These are phyloP conservation scores for Wickerhamomyces pijperi DNA, from an alignment of 805 yeast species.

Conservation along the genomic window DNA sequence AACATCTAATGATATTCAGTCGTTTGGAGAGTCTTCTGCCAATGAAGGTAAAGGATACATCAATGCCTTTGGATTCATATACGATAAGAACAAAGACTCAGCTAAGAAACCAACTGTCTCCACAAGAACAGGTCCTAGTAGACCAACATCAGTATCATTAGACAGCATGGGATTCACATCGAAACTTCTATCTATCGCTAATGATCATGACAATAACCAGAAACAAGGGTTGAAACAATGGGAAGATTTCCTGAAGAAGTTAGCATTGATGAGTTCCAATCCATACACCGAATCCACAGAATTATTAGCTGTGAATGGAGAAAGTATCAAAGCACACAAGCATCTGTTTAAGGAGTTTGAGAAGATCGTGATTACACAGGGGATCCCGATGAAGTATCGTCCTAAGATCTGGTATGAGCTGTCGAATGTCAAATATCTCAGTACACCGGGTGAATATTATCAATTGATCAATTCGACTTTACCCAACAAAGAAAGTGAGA, in stretches of 20 bases:
- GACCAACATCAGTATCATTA: background rate
- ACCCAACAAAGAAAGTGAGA: constrained; percentile 23
- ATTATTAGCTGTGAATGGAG: constrained; percentile 29
- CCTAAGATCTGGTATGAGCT: constrained; percentile 41
- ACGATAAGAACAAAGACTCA: constrained; percentile 15
- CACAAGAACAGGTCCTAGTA: background rate
- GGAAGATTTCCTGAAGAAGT: constrained; percentile 31
- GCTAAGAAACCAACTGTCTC: too few species aligned
- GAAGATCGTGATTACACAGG: constrained; percentile 26
- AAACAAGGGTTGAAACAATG: constrained; percentile 29
- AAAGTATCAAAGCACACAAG: constrained; percentile 18
- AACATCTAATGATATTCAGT: constrained; percentile 7
- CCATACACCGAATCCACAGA: constrained; percentile 19
- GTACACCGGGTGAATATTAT: constrained; percentile 37
- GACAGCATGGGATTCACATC: constrained; percentile 6
- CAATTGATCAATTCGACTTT: constrained; percentile 16
- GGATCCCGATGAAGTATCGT: constrained; percentile 38
- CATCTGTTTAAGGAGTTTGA: constrained; percentile 20
- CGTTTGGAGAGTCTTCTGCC: constrained; percentile 19
- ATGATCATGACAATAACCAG: constrained; percentile 32
- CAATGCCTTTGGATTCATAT: constrained; percentile 40
- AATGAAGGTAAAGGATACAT: constrained; percentile 17
- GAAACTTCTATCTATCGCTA: constrained; percentile 20
- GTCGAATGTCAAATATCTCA: constrained; percentile 34
- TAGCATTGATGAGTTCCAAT: constrained; percentile 15